Conservation (phyloP, 2,329 filamentous ascomycete species). For the Alternaria novae-zelandiae region DNA sequence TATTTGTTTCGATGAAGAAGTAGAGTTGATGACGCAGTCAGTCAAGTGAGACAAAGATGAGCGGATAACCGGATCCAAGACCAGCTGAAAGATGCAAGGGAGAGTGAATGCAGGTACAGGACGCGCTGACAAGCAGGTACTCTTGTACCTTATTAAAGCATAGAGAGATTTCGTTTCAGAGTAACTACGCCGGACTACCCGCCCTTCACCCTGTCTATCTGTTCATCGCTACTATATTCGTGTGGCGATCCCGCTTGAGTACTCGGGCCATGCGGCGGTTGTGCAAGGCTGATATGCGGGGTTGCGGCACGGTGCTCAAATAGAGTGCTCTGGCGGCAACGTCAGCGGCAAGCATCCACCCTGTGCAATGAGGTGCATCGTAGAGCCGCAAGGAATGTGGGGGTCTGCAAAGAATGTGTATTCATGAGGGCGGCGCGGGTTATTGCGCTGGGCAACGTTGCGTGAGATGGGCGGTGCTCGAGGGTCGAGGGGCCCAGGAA, state of each 20-base stretch:
- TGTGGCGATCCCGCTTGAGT: background rate
- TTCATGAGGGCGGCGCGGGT: background rate
- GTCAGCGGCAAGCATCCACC: slow-evolving; percentile 4
- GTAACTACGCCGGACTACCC: background rate
- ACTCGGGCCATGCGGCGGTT: slow-evolving; percentile 1
- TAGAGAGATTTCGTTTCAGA: background rate
- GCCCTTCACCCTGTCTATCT: background rate
- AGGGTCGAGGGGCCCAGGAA: background rate
- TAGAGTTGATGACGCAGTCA: background rate
- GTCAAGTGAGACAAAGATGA: background rate
- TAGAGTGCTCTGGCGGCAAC: slow-evolving; percentile 7
- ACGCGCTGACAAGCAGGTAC: background rate
- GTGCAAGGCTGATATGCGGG: slow-evolving; percentile 10
- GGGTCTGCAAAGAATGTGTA: background rate
- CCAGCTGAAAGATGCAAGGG: background rate
- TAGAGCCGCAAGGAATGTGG: slow-evolving; percentile 1
- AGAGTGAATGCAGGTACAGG: background rate
- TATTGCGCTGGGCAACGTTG: background rate
- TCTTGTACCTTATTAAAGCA: background rate
- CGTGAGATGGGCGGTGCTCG: background rate
- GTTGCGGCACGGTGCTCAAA: slow-evolving; percentile 14
- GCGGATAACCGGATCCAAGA: background rate
- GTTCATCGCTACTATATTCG: slow-evolving; percentile 8
- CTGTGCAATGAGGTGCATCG: slow-evolving; percentile 1
- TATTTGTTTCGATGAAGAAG: background rate